These are phyloP conservation scores for Alternaria arbusti DNA, from an alignment of 2,329 filamentous ascomycete species.

Conservation along the genomic window DNA sequence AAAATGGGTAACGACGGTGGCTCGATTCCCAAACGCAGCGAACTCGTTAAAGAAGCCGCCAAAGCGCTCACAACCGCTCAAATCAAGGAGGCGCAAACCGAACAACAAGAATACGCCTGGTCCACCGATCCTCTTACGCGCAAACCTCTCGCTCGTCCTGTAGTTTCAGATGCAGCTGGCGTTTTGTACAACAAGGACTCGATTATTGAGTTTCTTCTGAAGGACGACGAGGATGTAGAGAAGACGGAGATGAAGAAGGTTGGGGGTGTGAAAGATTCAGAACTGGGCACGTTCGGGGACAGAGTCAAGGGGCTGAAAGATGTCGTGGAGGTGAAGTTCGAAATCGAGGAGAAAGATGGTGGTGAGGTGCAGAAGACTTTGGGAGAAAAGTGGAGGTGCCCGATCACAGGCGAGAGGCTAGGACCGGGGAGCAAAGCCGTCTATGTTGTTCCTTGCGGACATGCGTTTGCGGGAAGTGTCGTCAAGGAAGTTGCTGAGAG, in stretches of 20 bases:
- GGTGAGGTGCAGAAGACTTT: slow-evolving; percentile 50
- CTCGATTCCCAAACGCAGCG: slow-evolving; percentile 90
- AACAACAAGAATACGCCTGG: slow-evolving; percentile 88
- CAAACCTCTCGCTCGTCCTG: slow-evolving; percentile 72
- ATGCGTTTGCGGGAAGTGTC: slow-evolving; percentile 87
- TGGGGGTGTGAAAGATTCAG: slow-evolving; percentile 55
- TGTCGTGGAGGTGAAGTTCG: slow-evolving; percentile 84
- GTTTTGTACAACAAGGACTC: slow-evolving; percentile 95
- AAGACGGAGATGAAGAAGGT: slow-evolving; percentile 63
- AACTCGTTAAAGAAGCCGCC: slow-evolving; percentile 93
- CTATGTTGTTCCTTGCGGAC: slow-evolving; percentile 92
- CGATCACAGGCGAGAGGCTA: slow-evolving; percentile 84
- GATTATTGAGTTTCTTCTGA: slow-evolving; percentile 72
- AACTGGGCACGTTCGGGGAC: slow-evolving; percentile 58
- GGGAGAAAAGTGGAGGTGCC: slow-evolving; percentile 75
- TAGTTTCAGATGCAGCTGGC: slow-evolving; percentile 84
- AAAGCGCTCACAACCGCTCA: slow-evolving; percentile 82
- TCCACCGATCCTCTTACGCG: slow-evolving; percentile 85
- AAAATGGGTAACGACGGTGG: slow-evolving; percentile 97
- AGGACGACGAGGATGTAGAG: slow-evolving; percentile 60
- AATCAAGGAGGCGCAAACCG: slow-evolving; percentile 85
- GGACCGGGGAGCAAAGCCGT: slow-evolving; percentile 81
- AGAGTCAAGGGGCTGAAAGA: slow-evolving; percentile 82
- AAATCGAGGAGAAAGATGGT: slow-evolving; percentile 54
- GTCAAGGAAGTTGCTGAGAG: slow-evolving; percentile 79